Evolutionary conservation across 2,329 filamentous ascomycete genomes (phyloP).

Genomic region (Arthroderma sp.): DNA sequence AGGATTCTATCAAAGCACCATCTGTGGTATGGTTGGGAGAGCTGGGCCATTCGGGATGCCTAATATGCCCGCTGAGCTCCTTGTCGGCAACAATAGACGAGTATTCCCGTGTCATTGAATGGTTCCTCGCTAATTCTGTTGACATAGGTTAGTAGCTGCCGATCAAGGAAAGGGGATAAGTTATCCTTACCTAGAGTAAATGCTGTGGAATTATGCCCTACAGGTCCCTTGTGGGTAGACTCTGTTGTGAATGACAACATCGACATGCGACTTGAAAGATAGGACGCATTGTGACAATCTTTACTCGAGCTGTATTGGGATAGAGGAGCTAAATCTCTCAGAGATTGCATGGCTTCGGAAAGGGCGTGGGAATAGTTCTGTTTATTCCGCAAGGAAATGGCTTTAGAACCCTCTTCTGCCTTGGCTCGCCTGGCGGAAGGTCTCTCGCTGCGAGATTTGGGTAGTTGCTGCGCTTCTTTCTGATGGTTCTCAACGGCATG

Average conservation of each 20-base stretch:
- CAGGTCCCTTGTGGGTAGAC: slow-evolving; percentile 15
- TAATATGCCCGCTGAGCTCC: slow-evolving; percentile 29
- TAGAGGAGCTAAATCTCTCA: slow-evolving; percentile 12
- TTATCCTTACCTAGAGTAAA: slow-evolving; percentile 25
- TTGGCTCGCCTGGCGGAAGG: neutral
- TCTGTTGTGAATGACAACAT: slow-evolving; percentile 31
- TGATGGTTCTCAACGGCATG: slow-evolving; percentile 19
- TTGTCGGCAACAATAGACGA: slow-evolving; percentile 33
- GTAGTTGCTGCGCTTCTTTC: slow-evolving; percentile 27
- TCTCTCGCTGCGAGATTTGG: slow-evolving; percentile 23
- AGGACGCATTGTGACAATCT: slow-evolving; percentile 26
- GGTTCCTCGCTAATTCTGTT: slow-evolving; percentile 28
- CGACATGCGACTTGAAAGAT: slow-evolving; percentile 28
- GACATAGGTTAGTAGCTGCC: slow-evolving; percentile 1
- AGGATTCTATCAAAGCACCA: slow-evolving; percentile 33
- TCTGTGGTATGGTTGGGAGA: slow-evolving; percentile 11
- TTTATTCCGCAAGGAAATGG: no score
- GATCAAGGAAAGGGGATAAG: neutral
- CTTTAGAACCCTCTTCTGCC: no score
- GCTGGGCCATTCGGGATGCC: slow-evolving; percentile 38
- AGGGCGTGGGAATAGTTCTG: slow-evolving; percentile 15
- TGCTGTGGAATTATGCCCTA: slow-evolving; percentile 14
- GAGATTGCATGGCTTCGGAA: slow-evolving; percentile 13
- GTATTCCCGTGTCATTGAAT: slow-evolving; percentile 28
- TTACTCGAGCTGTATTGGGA: slow-evolving; percentile 26